Percentiles rank a stretch among this genome's conserved stretches.
Conservation (phyloP, 2,329 filamentous ascomycete species). For the Cordyceps javanica region DNA sequence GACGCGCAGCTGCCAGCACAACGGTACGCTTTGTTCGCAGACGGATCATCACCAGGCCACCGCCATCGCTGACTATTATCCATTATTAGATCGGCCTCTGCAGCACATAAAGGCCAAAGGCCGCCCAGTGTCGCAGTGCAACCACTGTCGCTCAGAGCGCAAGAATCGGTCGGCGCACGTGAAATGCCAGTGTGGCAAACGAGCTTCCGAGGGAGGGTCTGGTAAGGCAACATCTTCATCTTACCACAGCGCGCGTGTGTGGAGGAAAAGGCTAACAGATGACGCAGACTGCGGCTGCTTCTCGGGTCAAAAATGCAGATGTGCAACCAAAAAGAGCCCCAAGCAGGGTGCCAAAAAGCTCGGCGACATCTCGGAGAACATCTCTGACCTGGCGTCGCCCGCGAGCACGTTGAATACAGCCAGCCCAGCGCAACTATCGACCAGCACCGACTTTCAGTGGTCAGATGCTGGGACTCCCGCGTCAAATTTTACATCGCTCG, state of each 20-base stretch:
- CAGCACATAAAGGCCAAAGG: slow-evolving; percentile 10
- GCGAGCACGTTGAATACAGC: neutral
- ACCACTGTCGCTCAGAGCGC: slow-evolving; percentile 11
- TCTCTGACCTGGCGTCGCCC: neutral
- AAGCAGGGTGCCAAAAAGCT: neutral
- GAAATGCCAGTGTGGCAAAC: slow-evolving; percentile 59
- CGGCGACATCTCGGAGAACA: neutral
- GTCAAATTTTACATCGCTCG: neutral
- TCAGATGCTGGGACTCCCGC: neutral
- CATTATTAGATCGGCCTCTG: slow-evolving; percentile 2
- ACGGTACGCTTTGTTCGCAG: slow-evolving; percentile 18
- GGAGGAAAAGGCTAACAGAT: neutral
- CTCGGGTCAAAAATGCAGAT: slow-evolving; percentile 4
- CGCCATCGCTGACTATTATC: neutral
- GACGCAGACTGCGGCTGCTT: slow-evolving; percentile 4
- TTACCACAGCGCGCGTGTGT: neutral
- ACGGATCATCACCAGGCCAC: neutral
- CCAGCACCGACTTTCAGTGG: neutral
- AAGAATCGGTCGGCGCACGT: slow-evolving; percentile 10
- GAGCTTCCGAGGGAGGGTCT: neutral
- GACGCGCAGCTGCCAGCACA: slow-evolving; percentile 11
- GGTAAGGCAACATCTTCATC: neutral
- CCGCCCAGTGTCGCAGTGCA: slow-evolving; percentile 10
- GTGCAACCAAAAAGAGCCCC: slow-evolving; percentile 12
- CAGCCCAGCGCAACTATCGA: neutral